A percentile compares a stretch with the other conserved stretches of the same genome.
phyloP scores from a whole-genome alignment of 2,329 filamentous ascomycete species.

The Colletotrichum kahawae region DNA sequence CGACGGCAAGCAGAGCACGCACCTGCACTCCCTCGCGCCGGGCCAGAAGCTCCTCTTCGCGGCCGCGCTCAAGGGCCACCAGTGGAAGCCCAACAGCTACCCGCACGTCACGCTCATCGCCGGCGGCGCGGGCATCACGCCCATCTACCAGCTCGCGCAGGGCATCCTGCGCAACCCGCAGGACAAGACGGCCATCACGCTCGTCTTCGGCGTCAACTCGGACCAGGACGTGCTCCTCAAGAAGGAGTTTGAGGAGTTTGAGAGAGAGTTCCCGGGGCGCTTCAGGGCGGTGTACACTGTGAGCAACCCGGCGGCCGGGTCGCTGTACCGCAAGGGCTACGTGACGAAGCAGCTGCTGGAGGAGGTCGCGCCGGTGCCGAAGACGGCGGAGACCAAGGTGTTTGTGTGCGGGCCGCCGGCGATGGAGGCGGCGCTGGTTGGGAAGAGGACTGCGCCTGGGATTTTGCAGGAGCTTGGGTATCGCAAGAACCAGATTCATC shows the following conservation, averaged over 20 bases:
- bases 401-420: constrained; percentile 73
- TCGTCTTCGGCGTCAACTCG: constrained; percentile 71
- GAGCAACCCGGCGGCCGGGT: constrained; percentile 47
- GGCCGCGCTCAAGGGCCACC: constrained; percentile 56
- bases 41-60: constrained; percentile 66
- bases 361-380: constrained; percentile 45
- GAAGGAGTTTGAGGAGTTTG: constrained; percentile 60
- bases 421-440: constrained; percentile 66
- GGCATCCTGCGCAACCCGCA: constrained; percentile 66
- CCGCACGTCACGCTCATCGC: constrained; percentile 68
- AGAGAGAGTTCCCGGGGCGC: constrained; percentile 54
- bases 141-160: constrained; percentile 68
- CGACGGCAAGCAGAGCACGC: constrained; percentile 64
- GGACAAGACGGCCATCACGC: constrained; percentile 66
- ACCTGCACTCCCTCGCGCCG: constrained; percentile 69
- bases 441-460: constrained; percentile 47
- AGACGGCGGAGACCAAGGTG: constrained; percentile 54
- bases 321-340: constrained; percentile 55
- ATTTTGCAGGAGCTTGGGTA: constrained; percentile 64
- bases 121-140: constrained; percentile 76
- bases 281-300: constrained; percentile 66
- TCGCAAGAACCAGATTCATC: constrained; percentile 60
- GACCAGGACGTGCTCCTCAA: constrained; percentile 64
- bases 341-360: constrained; percentile 62
- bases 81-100: constrained; percentile 57